Evolutionary conservation across 2,329 filamentous ascomycete genomes (phyloP).

Genomic region (Aspergillus sp.): DNA sequence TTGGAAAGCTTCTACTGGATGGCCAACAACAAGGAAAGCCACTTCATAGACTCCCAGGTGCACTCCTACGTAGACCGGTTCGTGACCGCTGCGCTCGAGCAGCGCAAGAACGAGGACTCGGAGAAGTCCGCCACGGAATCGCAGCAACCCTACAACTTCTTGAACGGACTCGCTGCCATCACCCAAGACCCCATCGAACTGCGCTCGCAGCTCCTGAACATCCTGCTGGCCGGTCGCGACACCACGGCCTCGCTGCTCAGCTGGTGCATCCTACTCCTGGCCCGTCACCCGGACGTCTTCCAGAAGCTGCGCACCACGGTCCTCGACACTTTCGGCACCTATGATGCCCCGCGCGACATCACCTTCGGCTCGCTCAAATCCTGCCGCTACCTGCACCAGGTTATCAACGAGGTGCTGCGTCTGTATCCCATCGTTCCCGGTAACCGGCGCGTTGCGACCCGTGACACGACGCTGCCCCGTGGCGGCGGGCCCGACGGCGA

Average conservation of each 20-base stretch:
- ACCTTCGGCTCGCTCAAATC: slow-evolving; percentile 45
- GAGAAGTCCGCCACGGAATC: slow-evolving; percentile 20
- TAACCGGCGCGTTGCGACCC: slow-evolving; percentile 42
- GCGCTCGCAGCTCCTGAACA: slow-evolving; percentile 51
- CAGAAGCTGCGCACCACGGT: slow-evolving; percentile 17
- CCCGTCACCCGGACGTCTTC: slow-evolving; percentile 19
- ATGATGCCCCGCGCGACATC: slow-evolving; percentile 20
- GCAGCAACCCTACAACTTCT: slow-evolving; percentile 47
- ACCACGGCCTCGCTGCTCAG: slow-evolving; percentile 51
- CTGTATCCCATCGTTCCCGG: slow-evolving; percentile 48
- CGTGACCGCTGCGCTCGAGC: slow-evolving; percentile 21
- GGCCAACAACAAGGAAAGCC: slow-evolving; percentile 20
- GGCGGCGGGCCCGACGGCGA: slow-evolving; percentile 62
- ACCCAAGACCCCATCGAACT: slow-evolving; percentile 50
- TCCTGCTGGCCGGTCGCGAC: slow-evolving; percentile 55
- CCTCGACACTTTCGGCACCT: slow-evolving; percentile 19
- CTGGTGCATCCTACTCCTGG: slow-evolving; percentile 32
- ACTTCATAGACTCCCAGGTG: slow-evolving; percentile 10
- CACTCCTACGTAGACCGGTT: slow-evolving; percentile 24
- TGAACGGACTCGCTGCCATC: slow-evolving; percentile 48
- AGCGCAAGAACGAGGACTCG: slow-evolving; percentile 17
- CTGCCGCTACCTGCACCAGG: slow-evolving; percentile 39
- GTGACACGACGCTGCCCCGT: slow-evolving; percentile 44
- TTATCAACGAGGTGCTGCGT: slow-evolving; percentile 43
- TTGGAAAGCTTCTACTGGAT: slow-evolving; percentile 24